A percentile compares a stretch with the other conserved stretches of the same genome.
phyloP scores from a whole-genome alignment of 441 rosid species.

The Adansonia madagascariensis region DNA sequence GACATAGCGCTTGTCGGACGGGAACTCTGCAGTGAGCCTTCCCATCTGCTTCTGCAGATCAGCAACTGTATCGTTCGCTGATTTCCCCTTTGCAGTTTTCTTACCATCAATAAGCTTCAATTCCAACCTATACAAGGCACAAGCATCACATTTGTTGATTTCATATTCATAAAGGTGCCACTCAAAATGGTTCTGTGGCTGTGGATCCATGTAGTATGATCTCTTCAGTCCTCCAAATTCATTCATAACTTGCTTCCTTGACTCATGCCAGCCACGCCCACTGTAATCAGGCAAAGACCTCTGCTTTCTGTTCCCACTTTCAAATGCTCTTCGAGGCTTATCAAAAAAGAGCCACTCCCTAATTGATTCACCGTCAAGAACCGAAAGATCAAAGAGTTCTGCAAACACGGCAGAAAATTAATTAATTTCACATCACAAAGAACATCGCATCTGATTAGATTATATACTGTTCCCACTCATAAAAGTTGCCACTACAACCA shows the following conservation, averaged over 20 bases:
- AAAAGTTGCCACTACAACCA: conserved; percentile 14
- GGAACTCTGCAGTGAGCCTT: conserved; percentile 91
- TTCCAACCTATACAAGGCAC: conserved; percentile 95
- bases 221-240: conserved; percentile 95
- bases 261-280: conserved; percentile 99
- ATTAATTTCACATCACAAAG: conserved; percentile 12
- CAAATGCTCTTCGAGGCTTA: conserved; percentile 98
- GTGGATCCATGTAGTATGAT: conserved; percentile 99
- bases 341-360: conserved; percentile 99
- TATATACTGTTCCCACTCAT: conserved; percentile 19
- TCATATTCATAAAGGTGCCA: conserved; percentile 99
- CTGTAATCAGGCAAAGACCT: conserved; percentile 94
- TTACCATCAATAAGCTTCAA: conserved; percentile 88
- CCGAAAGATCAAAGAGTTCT: conserved; percentile 94
- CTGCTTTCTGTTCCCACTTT: conserved; percentile 98
- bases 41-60: conserved; percentile 99
- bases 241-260: conserved; percentile 95
- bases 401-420: conserved; percentile 39
- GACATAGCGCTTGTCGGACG: conserved; percentile 68
- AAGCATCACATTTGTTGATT: conserved; percentile 88
- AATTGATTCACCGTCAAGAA: conserved; percentile 86
- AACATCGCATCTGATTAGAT: not conserved
- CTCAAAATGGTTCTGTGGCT: conserved; percentile 82
- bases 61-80: conserved; percentile 78
- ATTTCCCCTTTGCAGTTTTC: conserved; percentile 77